Evolutionary conservation across 2,329 filamentous ascomycete genomes (phyloP), one percentile per base, ranked within the genome.

Genomic region (Venturiaceae sp.): DNA sequence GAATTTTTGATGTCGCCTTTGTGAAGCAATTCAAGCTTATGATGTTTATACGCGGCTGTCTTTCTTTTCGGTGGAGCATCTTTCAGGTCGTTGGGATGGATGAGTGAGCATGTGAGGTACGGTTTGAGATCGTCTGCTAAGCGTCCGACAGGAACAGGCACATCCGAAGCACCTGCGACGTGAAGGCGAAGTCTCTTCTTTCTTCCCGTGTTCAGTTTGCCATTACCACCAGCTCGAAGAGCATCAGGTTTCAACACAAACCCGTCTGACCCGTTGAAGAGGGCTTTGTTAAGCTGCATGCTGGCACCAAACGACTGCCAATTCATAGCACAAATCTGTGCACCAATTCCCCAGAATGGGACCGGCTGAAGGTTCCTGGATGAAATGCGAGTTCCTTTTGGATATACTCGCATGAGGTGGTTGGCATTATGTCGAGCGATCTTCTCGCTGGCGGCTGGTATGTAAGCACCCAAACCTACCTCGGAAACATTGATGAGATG

Each of bases 251-350:
- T 96, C 61, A 94, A 78, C 2, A 92, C 83, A 88, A 90, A 96
- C 41, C 92, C 92, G 41, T 82, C 76, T 54, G 88, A 87, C 9
- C 84, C 88, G 1, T 84, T 81, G 71, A 96, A 96, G 89, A 95
- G 94, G 64, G 84, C 92, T 67, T 94, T 85, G 68, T 96, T 96
- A 13, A 96, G 80, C 92, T 96, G 96, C 86, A 95, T 95, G 33
- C 90, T 91, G 64, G 90, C 87, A 66, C 96, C 91, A 71, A 88
- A 85, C 61, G 85, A 86, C 72, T 97, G 92, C 90, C 92, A 97
- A 73, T 96, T 96, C 61, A 97, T 77, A 0, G 92, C 92, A 1
- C 94, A 90, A 64, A 96, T 86, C 71, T 96, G 92, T 3, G 94
- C 86, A 16, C 92, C 92, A 63, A 89, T 85, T 37, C 89, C 81